Evolutionary conservation across 495 filamentous ascomycete species (phyloP), one percentile per base, ranked within the genome.

Genomic region (Penicillium soppii): DNA sequence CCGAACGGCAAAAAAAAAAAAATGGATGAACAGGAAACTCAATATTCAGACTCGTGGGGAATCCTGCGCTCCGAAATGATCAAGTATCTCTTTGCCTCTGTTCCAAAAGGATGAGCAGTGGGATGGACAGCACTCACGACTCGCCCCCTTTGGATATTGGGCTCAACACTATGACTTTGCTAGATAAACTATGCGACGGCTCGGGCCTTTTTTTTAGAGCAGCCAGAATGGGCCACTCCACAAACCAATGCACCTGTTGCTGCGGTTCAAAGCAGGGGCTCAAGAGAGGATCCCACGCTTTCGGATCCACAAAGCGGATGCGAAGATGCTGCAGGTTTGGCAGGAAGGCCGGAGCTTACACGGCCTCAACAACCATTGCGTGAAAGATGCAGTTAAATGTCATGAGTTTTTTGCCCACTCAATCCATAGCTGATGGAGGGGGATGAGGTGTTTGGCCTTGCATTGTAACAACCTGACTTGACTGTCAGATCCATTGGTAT

Each of bases 271-370:
- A 90, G 56, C 83, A 81, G 0, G 86, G 86, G 54, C 88, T 89
- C 2, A 88, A 67, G 4, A 78, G 77, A 0, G 60, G 69, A 39
- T 62, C 60, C 10, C 61, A 72, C 62, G 69, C 74, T 78, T 85
- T 85, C 2, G 89, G 75, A 61, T 90, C 86, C 20, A 90, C 81
- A 59, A 85, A 89, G 43, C 85, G 83, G 55, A 90, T 86, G 47
- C 84, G 72, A 20, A 90, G 65, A 58, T 78, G 77, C 20, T 80
- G 63, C 12, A 90, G 67, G 6, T 65, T 62, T 30, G 72, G 72
- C 46, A 86, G 75, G 13, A 69, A 63, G 8, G 76, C 70, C 12
- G 89, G 66, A 19, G 80, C 71, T 19, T 76, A 69, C n/a, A 88
- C 77, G 9, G 78, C 83, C 8, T 76, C 74, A 2, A 86, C 32